Percentiles rank a stretch among this genome's conserved stretches.
Evolutionary conservation across 2,329 filamentous ascomycete species (phyloP).

Genomic region (Fusarium tupiense): DNA sequence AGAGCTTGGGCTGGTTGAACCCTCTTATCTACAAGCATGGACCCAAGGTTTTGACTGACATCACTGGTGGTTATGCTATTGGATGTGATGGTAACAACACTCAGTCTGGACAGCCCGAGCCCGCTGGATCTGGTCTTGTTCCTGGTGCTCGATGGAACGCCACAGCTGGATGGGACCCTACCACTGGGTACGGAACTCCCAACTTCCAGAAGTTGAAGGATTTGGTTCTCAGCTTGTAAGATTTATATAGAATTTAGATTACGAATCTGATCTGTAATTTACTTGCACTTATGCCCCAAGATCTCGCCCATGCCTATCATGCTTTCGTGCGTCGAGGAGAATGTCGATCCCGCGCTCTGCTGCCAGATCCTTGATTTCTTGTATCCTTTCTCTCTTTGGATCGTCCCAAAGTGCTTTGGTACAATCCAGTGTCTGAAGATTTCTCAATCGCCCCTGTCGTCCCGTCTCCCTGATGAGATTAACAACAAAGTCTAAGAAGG

Average conservation of each 20-base stretch:
- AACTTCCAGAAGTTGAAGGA: constrained; percentile 36
- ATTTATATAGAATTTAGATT: no score
- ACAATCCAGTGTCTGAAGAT: not conserved
- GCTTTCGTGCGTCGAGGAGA: not conserved
- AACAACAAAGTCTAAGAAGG: not conserved
- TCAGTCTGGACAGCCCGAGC: constrained; percentile 14
- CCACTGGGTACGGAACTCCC: constrained; percentile 32
- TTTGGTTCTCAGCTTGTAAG: not conserved
- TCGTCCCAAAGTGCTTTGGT: not conserved
- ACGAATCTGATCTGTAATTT: not conserved
- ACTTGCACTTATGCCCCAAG: accelerated
- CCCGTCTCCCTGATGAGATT: not conserved
- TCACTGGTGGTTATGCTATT: constrained; percentile 46
- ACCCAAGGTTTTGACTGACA: constrained; percentile 30
- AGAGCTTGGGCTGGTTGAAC: constrained; percentile 60
- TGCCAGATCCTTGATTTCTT: not conserved
- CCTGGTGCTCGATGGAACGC: constrained; percentile 37
- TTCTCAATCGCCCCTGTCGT: not conserved
- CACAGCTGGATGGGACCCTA: constrained; percentile 35
- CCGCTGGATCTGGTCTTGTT: constrained; percentile 21
- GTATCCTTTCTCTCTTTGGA: not conserved
- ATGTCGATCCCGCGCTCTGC: not conserved
- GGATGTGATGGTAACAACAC: constrained; percentile 45
- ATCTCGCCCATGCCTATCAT: no score
- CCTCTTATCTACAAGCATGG: constrained; percentile 52